Percentiles rank a stretch among this genome's conserved stretches.
These are phyloP conservation scores for Fusarium gaditjirri DNA, from an alignment of 2,329 filamentous ascomycete genomes.

Conservation along the genomic window DNA sequence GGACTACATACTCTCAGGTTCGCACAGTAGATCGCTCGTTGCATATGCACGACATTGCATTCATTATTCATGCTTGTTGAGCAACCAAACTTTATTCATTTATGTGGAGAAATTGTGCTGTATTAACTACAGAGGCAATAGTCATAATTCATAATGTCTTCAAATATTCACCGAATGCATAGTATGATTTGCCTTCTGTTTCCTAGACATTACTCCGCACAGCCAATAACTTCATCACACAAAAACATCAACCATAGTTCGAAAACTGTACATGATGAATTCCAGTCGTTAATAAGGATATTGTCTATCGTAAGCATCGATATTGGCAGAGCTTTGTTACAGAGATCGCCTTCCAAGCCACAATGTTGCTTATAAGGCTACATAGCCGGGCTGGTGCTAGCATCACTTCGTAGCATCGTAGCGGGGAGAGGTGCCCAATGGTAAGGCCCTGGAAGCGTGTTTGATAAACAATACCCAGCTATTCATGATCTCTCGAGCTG, in stretches of 20 bases:
- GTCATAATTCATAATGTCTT: constrained; percentile 14
- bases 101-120: constrained; percentile 20
- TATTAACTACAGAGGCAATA: background rate
- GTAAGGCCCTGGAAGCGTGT: background rate
- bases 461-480: constrained; percentile 38
- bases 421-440: constrained; percentile 33
- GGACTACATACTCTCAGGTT: background rate
- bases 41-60: constrained; percentile 35
- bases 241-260: constrained; percentile 2
- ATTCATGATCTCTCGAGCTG: constrained; percentile 23
- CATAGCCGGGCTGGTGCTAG: constrained; percentile 20
- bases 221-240: background rate
- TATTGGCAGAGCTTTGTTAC: constrained; percentile 20
- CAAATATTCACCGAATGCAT: background rate
- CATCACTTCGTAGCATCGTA: constrained; percentile 21
- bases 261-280: background rate
- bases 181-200: constrained; percentile 1
- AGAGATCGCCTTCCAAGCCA: constrained; percentile 35
- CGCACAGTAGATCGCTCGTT: constrained; percentile 18
- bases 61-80: constrained; percentile 29
- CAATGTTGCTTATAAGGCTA: constrained; percentile 22
- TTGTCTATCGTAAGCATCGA: constrained; percentile 10
- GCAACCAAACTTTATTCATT: constrained; percentile 24
- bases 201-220: background rate
- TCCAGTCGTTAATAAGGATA: background rate